Evolutionary conservation across 495 filamentous ascomycete species (phyloP).

Genomic region (Aspergillus steynii): DNA sequence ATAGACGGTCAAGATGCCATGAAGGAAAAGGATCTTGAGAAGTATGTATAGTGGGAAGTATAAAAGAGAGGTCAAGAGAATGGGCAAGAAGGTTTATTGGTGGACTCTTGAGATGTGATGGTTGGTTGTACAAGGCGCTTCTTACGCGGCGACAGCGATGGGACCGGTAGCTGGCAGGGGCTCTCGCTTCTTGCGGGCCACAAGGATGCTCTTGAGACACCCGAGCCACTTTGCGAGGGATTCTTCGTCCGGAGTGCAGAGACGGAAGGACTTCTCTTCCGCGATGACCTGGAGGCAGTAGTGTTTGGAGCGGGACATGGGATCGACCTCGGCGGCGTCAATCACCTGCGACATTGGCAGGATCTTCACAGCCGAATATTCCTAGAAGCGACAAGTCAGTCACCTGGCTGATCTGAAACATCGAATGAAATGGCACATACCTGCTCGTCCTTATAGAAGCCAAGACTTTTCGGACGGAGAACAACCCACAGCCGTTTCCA

Average conservation of each 20-base stretch:
- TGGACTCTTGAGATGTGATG: background rate
- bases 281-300: constrained; percentile 93
- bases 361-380: constrained; percentile 85
- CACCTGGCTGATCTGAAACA: background rate
- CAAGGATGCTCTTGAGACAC: constrained; percentile 82
- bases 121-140: background rate
- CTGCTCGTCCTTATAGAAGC: constrained; percentile 89
- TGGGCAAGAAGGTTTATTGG: background rate
- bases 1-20: background rate
- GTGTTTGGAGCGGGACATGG: constrained; percentile 77
- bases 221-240: constrained; percentile 81
- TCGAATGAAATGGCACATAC: constrained; percentile 27
- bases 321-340: constrained; percentile 90
- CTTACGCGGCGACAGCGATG: constrained; percentile 3
- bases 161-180: constrained; percentile 18
- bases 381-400: constrained; percentile 29
- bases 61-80: background rate
- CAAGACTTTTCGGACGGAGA: constrained; percentile 79
- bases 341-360: constrained; percentile 78
- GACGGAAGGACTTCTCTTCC: constrained; percentile 88
- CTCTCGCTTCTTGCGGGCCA: constrained; percentile 53
- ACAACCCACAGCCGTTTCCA: constrained; percentile 97
- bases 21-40: background rate
- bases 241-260: constrained; percentile 83
- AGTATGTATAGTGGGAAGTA: background rate